These are phyloP conservation scores for Nakaseomyces sp. DNA, from an alignment of 1,139 yeast genomes.

Conservation along the genomic window DNA sequence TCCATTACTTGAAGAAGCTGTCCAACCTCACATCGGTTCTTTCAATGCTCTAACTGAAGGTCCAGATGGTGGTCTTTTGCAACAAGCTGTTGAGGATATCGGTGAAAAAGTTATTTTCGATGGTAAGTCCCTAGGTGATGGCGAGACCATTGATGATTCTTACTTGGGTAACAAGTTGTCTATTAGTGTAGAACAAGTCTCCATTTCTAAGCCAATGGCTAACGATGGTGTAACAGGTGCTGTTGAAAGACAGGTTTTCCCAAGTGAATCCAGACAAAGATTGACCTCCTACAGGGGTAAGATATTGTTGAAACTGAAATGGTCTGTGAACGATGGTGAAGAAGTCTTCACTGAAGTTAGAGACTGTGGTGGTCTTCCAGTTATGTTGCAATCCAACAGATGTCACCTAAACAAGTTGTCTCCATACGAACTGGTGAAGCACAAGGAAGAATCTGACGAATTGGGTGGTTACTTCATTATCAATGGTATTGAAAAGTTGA, in stretches of 20 bases:
- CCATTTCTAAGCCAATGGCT: conserved; percentile 71
- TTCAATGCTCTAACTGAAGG: conserved; percentile 93
- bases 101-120: conserved; percentile 83
- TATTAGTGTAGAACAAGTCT: conserved; percentile 78
- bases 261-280: conserved; percentile 87
- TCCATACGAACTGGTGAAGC: conserved; percentile 69
- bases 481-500: conserved; percentile 91
- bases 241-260: conserved; percentile 71
- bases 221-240: conserved; percentile 62
- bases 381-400: conserved; percentile 82
- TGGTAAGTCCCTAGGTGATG: conserved; percentile 36
- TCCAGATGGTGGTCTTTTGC: conserved; percentile 71
- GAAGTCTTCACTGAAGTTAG: conserved; percentile 65
- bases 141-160: conserved; percentile 29
- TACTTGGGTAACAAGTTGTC: conserved; percentile 75
- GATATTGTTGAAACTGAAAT: conserved; percentile 65
- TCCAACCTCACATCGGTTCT: conserved; percentile 90
- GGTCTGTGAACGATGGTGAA: conserved; percentile 83
- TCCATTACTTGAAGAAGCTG: conserved; percentile 80
- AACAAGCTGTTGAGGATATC: conserved; percentile 79
- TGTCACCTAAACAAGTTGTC: conserved; percentile 81
- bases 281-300: conserved; percentile 67
- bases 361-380: conserved; percentile 87
- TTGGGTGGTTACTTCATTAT: conserved; percentile 94
- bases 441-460: conserved; percentile 89